Evolutionary conservation across 2,329 filamentous ascomycete species (phyloP).

Genomic region (Xylariaceae sp.): DNA sequence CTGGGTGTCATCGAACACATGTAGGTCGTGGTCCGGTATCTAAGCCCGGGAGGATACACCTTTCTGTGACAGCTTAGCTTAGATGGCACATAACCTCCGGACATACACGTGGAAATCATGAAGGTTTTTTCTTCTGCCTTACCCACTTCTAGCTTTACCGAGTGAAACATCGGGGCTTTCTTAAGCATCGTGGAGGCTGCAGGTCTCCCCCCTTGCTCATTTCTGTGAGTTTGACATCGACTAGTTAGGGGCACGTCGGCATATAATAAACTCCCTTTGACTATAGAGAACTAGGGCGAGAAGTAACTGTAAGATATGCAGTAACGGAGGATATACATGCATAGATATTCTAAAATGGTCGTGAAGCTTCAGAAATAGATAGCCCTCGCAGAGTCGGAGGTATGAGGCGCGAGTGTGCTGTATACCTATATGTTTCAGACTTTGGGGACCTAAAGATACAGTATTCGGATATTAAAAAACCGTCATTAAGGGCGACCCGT

Average conservation of each 20-base stretch:
- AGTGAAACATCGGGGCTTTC: slow-evolving; percentile 41
- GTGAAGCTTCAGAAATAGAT: slow-evolving; percentile 8
- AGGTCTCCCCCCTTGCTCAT: slow-evolving; percentile 23
- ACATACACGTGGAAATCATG: slow-evolving; percentile 21
- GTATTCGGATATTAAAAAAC: slow-evolving; percentile 22
- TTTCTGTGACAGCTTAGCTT: slow-evolving; percentile 2
- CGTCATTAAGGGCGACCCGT: background rate
- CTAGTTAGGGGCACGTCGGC: slow-evolving; percentile 24
- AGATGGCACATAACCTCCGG: background rate
- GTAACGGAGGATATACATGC: slow-evolving; percentile 1
- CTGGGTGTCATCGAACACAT: slow-evolving; percentile 34
- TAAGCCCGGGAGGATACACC: slow-evolving; percentile 3
- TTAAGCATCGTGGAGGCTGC: slow-evolving; percentile 36
- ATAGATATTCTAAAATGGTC: slow-evolving; percentile 9
- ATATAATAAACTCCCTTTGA: slow-evolving; percentile 21
- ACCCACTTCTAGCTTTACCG: slow-evolving; percentile 33
- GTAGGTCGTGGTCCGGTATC: slow-evolving; percentile 24
- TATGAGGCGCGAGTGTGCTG: slow-evolving; percentile 22
- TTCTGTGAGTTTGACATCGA: slow-evolving; percentile 20
- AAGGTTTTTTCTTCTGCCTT: slow-evolving; percentile 21
- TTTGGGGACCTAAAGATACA: slow-evolving; percentile 9
- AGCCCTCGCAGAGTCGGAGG: slow-evolving; percentile 12
- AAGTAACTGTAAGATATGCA: background rate
- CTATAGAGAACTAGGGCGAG: background rate
- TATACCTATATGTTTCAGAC: slow-evolving; percentile 21